phyloP scores from a whole-genome alignment of 345 rosid genomes.

The Arabis hirsuta region DNA sequence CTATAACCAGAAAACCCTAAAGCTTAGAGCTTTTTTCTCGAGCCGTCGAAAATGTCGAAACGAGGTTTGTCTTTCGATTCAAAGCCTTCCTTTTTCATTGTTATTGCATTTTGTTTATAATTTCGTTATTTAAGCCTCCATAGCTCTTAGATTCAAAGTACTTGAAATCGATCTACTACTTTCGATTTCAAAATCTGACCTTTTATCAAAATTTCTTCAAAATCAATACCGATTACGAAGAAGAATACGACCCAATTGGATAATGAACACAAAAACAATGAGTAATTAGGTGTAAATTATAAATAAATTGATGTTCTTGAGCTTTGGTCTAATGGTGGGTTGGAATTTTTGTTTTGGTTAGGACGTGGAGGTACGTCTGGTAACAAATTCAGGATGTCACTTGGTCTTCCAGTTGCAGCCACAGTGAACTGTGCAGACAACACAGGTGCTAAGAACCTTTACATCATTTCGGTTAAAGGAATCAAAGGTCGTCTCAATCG shows the following conservation, averaged over 20 bases:
- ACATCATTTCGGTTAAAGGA: constrained; percentile 93
- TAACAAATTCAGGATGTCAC: constrained; percentile 94
- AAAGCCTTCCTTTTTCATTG: background rate
- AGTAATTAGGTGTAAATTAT: no score
- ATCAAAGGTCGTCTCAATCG: constrained; percentile 89
- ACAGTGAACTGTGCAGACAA: constrained; percentile 97
- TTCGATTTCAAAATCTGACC: background rate
- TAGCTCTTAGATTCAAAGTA: background rate
- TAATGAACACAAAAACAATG: no score
- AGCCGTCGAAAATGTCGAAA: constrained; percentile 37
- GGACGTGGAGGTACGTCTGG: constrained; percentile 96
- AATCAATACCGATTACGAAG: background rate
- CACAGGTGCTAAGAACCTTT: constrained; percentile 93
- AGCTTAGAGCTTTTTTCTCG: constrained; percentile 7
- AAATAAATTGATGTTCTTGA: background rate
- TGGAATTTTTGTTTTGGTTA: constrained; percentile 24
- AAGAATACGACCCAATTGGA: no score
- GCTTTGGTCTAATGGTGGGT: constrained; percentile 13
- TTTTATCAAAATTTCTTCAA: background rate
- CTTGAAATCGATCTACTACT: background rate
- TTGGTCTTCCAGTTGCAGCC: constrained; percentile 97
- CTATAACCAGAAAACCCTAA: constrained; percentile 21
- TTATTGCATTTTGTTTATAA: background rate
- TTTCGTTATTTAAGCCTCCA: background rate
- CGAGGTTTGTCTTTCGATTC: constrained; percentile 26